Percentiles rank a stretch among this genome's conserved stretches.
Conservation (phyloP, 805 yeast species). For the Candida krabiensis region DNA sequence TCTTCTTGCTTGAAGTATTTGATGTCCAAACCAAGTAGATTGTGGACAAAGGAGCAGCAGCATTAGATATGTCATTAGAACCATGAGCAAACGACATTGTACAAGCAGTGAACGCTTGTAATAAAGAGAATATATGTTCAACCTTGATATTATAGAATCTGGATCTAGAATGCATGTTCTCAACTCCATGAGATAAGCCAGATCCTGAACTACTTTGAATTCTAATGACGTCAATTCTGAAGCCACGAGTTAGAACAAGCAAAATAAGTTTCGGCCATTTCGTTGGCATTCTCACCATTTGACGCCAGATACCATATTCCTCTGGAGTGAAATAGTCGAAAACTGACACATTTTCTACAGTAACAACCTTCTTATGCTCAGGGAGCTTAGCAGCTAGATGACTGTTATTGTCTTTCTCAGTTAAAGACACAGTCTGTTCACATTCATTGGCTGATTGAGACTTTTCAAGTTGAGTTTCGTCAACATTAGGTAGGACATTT, state of each 20-base stretch:
- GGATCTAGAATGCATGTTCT: conserved; percentile 53
- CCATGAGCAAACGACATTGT: conserved; percentile 85
- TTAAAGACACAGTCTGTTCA: background rate
- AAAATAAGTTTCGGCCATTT: conserved; percentile 55
- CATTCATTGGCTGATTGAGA: conserved; percentile 16
- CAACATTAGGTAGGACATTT: conserved; percentile 17
- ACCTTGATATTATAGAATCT: conserved; percentile 69
- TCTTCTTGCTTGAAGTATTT: conserved; percentile 43
- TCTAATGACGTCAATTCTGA: conserved; percentile 60
- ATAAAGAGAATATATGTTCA: conserved; percentile 64
- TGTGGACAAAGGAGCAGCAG: conserved; percentile 73
- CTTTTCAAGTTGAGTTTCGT: conserved; percentile 16
- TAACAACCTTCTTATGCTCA: conserved; percentile 34
- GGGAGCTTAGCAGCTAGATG: conserved; percentile 9
- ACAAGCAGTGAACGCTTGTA: conserved; percentile 72
- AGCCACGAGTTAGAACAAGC: conserved; percentile 57
- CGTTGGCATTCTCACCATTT: conserved; percentile 44
- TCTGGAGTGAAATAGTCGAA: conserved; percentile 11
- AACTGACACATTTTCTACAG: conserved; percentile 12
- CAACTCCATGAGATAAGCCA: conserved; percentile 46
- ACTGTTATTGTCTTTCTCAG: background rate
- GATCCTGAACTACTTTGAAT: conserved; percentile 43
- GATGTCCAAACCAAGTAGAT: conserved; percentile 62
- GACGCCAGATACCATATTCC: conserved; percentile 34
- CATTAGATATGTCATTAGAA: conserved; percentile 76